Conservation (phyloP, 805 yeast genomes). For the Nakazawaea pomicola region DNA sequence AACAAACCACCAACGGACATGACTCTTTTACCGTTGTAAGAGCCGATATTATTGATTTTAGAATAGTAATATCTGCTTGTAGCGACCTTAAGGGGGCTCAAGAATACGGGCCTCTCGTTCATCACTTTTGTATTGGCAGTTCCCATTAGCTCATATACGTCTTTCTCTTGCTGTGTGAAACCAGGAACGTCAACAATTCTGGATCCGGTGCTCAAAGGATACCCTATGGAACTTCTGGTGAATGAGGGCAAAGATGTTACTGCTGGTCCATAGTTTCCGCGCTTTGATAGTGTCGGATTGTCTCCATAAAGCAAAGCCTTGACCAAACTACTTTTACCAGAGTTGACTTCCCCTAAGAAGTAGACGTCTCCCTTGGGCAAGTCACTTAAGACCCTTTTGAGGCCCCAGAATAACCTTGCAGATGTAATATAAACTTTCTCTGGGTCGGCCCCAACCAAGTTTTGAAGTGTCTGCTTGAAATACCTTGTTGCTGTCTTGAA, state of each 20-base stretch:
- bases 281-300: slow-evolving; percentile 19
- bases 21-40: slow-evolving; percentile 20
- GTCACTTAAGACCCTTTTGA: slow-evolving; percentile 29
- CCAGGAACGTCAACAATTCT: slow-evolving; percentile 45
- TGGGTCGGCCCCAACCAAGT: slow-evolving; percentile 24
- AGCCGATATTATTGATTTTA: slow-evolving; percentile 5
- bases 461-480: slow-evolving; percentile 25
- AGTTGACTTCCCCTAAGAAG: slow-evolving; percentile 62
- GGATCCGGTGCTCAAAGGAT: slow-evolving; percentile 23
- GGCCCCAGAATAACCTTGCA: slow-evolving; percentile 49
- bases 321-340: slow-evolving; percentile 64
- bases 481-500: slow-evolving; percentile 24
- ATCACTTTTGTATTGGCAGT: slow-evolving; percentile 12
- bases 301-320: slow-evolving; percentile 33
- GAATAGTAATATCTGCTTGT: slow-evolving; percentile 16
- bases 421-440: slow-evolving; percentile 43
- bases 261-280: slow-evolving; percentile 36
- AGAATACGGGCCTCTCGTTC: slow-evolving; percentile 7
- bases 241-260: slow-evolving; percentile 60
- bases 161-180: slow-evolving; percentile 25
- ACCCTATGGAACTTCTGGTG: slow-evolving; percentile 51
- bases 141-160: slow-evolving; percentile 25
- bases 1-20: slow-evolving; percentile 57
- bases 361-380: slow-evolving; percentile 37
- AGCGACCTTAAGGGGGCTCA: slow-evolving; percentile 7